Evolutionary conservation across 73 alveolate genomes (phyloP), one percentile per base, ranked within the genome.

Genomic region (Paramecium octaurelia): DNA sequence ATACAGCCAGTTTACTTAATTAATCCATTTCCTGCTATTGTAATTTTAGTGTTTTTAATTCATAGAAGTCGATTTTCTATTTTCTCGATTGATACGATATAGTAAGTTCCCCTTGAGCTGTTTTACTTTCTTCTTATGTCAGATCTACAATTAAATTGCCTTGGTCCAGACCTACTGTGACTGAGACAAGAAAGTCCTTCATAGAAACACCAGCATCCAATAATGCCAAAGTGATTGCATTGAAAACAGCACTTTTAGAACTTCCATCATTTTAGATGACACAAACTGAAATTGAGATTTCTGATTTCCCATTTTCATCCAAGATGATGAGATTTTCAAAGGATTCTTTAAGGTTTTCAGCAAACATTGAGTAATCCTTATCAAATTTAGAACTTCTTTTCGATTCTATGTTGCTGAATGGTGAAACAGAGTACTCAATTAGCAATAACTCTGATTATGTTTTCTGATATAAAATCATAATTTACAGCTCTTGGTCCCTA

Each of bases 261-360:
- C 98, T 97, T 9, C 99, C 99, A 95, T 97, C 99, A 92, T 96
- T 92, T 90, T 97, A 96, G 20, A 97, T 88, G 8, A 97, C 99
- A 88, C 96, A 96, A 12, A 97, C 97, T 23, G 71, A 59, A 44
- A 89, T 70, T 29, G 46, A 58, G 6, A 89, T 89, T 46, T 89
- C 94, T 71, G 92, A 77, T 71, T 77, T 70, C 24, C 94, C 94
- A 46, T 70, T 70, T 73, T 89, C 42, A 54, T 89, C 94, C 48
- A 83, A 3, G 20, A 89, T 36, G 48, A 89, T 44, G 7, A 89
- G 35, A 89, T 83, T 89, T 89, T 89, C 94, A 71, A 89, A 89
- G n/a, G 92, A 70, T 18, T 42, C 90, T 89, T 73, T 69, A 24
- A 89, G 43, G 27, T 89, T 89, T 40, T 89, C 94, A 23, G 94